These are phyloP conservation scores for Podospora sp. DNA, from an alignment of 495 filamentous ascomycete genomes.

Conservation along the genomic window DNA sequence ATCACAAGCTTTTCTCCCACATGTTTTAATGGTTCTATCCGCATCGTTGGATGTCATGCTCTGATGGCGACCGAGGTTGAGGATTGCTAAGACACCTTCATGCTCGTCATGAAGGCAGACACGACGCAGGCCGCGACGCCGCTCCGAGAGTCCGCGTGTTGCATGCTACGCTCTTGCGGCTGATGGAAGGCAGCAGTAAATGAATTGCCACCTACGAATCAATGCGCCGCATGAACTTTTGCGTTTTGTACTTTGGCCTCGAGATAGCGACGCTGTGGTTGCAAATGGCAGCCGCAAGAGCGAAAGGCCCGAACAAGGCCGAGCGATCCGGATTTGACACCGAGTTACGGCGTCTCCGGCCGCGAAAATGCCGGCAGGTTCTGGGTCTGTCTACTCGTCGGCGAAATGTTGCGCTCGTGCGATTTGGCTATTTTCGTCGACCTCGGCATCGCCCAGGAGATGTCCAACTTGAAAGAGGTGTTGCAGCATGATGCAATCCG, in stretches of 20 bases:
- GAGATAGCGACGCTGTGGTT: conserved; percentile 1
- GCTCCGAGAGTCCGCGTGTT: not conserved
- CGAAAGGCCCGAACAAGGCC: conserved; percentile 6
- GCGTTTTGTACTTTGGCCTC: not conserved
- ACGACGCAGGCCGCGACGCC: not conserved
- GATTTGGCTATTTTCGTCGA: not conserved
- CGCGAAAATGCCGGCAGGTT: not conserved
- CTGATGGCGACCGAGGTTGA: not conserved
- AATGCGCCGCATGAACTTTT: not conserved
- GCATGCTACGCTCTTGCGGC: not conserved
- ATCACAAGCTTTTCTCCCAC: conserved; percentile 12
- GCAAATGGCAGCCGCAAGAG: not conserved
- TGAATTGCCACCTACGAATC: conserved; percentile 1
- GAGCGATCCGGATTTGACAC: conserved; percentile 4
- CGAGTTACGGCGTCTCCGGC: conserved; percentile 9
- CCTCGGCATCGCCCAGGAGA: not conserved
- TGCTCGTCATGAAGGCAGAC: not conserved
- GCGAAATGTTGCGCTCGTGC: not conserved
- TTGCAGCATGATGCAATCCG: not conserved
- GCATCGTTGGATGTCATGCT: not conserved
- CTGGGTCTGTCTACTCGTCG: not conserved
- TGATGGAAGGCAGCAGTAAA: not conserved
- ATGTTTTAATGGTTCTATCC: not conserved
- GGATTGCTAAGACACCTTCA: not conserved
- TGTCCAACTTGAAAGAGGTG: not conserved